Conservation (phyloP, 257 asterid species). For the Lycium ferocissimum region DNA sequence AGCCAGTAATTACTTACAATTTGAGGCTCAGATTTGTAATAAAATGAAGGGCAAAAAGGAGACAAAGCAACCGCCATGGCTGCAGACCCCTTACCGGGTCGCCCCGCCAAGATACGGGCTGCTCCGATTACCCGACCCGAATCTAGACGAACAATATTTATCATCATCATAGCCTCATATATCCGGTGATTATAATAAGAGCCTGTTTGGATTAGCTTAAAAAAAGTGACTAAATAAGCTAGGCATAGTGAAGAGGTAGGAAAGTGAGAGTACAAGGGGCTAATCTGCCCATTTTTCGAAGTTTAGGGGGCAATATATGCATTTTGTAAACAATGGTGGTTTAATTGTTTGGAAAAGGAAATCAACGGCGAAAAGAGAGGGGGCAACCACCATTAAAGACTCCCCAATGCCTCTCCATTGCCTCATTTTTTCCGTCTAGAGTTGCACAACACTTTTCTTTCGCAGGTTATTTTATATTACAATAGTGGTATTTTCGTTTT, state of each 20-base stretch:
- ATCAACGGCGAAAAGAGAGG: neutral
- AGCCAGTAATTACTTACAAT: too few relatives aligned
- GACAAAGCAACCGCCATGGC: slow-evolving; percentile 17
- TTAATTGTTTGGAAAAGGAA: neutral
- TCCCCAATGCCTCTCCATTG: neutral
- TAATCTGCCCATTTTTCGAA: too few relatives aligned
- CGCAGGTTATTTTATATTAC: too few relatives aligned
- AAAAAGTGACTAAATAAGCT: too few relatives aligned
- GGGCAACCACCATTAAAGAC: slow-evolving; percentile 25
- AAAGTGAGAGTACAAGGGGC: too few relatives aligned
- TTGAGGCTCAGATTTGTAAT: neutral
- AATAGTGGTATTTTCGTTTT: too few relatives aligned
- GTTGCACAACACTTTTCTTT: neutral
- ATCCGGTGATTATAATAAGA: too few relatives aligned
- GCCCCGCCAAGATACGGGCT: neutral
- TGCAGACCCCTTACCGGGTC: slow-evolving; percentile 1
- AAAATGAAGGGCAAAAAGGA: neutral
- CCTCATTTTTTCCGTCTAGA: slow-evolving; percentile 11
- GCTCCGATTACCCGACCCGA: neutral
- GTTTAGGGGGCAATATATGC: too few relatives aligned
- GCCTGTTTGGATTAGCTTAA: too few relatives aligned
- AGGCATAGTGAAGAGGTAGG: too few relatives aligned
- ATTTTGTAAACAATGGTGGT: neutral
- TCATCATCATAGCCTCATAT: too few relatives aligned
- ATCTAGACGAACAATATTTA: too few relatives aligned